Percentiles rank a stretch among this genome's conserved stretches.
Conservation (phyloP, 1,284 basidiomycete genomes). For the Irpex sp. region DNA sequence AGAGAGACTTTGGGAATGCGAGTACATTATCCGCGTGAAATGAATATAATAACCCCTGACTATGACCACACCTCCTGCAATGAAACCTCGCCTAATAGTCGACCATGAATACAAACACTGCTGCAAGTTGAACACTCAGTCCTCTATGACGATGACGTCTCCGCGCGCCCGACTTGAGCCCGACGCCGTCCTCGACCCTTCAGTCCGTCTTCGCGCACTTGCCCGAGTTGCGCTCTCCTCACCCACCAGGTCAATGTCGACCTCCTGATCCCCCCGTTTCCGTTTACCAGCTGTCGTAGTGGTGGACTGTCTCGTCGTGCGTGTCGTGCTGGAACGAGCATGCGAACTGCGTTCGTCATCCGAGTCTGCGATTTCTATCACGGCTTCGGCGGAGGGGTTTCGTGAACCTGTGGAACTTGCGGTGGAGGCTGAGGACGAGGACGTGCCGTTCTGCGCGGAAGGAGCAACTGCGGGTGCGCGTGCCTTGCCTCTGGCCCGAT, state of each 20-base stretch:
- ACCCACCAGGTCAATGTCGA: conserved; percentile 16
- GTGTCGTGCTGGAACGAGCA: not conserved
- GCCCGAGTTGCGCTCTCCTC: conserved; percentile 14
- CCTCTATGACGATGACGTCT: conserved; percentile 40
- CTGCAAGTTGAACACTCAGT: conserved; percentile 18
- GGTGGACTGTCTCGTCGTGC: conserved; percentile 1
- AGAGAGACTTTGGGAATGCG: too few species aligned
- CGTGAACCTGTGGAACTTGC: not conserved
- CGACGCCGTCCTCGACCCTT: conserved; percentile 12
- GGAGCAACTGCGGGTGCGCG: conserved; percentile 6
- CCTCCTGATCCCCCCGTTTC: conserved; percentile 21
- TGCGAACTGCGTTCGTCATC: conserved; percentile 35
- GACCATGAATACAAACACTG: too few species aligned
- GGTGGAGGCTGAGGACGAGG: conserved; percentile 11
- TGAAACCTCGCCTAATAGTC: too few species aligned
- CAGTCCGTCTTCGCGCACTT: conserved; percentile 16
- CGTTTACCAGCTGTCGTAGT: conserved; percentile 20
- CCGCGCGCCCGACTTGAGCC: conserved; percentile 12
- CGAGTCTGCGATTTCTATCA: conserved; percentile 49
- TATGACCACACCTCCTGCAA: too few species aligned
- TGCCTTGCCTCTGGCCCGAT: not conserved
- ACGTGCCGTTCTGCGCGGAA: conserved; percentile 13
- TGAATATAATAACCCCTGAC: too few species aligned
- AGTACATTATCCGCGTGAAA: too few species aligned
- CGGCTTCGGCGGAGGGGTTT: not conserved